Evolutionary conservation across 1,139 yeast genomes (phyloP), one percentile per base, ranked within the genome.

Genomic region (Lodderomyces metapsilosis): DNA sequence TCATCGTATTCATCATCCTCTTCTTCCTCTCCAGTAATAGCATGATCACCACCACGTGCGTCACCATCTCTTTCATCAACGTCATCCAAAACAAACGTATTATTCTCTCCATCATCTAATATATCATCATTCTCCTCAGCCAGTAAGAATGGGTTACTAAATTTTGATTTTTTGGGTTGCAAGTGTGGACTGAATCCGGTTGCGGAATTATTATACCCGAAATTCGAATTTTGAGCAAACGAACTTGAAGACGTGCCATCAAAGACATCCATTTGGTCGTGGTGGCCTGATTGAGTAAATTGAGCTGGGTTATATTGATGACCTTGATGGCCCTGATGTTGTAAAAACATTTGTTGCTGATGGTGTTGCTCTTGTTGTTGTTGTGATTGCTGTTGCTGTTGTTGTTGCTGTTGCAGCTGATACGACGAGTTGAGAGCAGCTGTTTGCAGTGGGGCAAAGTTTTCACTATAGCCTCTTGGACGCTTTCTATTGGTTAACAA

Each of bases 391-490:
- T 41, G 28, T 37, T 20, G 39, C 32, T 22, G 42, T 35, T 18
- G 32, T 36, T 23, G 32, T 36, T 23, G 42, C 46, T 36, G 27
- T 34, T 13, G 35, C 25, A 18, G 40, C 12, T 30, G 36, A 21
- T 30, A 23, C 12, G 27, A 20, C 15, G 22, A 13, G 12, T 37
- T 12, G 10, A 13, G 18, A 8, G 31, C 13, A 10, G 20, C 32
- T 4, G 32, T 13, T 24, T 27, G 52, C 18, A 17, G 31, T 6
- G 20, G n/a, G 45, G 62, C 71, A 48, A 68, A 66, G 28, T 65
- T 59, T 43, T 66, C 76, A 49, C 74, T 45, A 50, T 71, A 68
- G 24, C 76, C 76, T 54, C 78, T 64, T 32, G 78, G 76, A 49
- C 78, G 59, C 48, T 72, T 72, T 47, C 78, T 55, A 51, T 71